Conservation (phyloP, 164 flowering plant genomes). For the Macadamia integrifolia region DNA sequence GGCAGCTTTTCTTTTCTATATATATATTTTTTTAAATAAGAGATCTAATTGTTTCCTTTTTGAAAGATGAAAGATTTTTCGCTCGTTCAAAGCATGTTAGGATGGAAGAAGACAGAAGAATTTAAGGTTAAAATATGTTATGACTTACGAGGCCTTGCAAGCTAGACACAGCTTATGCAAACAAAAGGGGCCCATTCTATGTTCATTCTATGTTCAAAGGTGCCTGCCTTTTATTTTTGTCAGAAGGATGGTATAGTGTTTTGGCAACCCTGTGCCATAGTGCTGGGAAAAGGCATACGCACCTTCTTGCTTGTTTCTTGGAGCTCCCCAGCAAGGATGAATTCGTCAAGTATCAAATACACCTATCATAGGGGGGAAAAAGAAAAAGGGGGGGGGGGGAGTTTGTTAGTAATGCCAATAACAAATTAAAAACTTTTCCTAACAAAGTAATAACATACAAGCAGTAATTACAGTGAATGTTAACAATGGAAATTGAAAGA, state of each 20-base stretch:
- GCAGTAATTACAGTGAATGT: background rate
- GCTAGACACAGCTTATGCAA: background rate
- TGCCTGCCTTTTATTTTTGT: too few species aligned
- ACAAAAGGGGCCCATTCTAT: too few species aligned
- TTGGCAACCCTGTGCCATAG: too few species aligned
- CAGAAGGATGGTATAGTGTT: background rate
- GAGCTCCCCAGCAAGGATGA: conserved; percentile 98
- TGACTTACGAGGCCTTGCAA: too few species aligned
- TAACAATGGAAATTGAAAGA: too few species aligned
- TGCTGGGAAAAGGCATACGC: background rate
- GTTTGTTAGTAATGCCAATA: background rate
- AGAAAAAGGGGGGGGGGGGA: background rate
- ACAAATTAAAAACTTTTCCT: background rate
- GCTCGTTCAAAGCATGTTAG: background rate
- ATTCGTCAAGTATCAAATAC: conserved; percentile 90
- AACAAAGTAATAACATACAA: background rate
- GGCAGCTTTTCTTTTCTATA: background rate
- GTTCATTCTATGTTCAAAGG: too few species aligned
- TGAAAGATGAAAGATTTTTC: background rate
- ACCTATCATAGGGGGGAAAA: conserved; percentile 40
- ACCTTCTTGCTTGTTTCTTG: conserved; percentile 99
- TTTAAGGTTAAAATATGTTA: too few species aligned
- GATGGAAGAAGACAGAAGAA: too few species aligned
- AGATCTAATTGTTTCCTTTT: background rate
- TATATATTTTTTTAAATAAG: background rate